A percentile compares a stretch with the other conserved stretches of the same genome.
These are phyloP conservation scores for Raffaelea ambrosiae DNA, from an alignment of 2,329 filamentous ascomycete genomes.

Conservation along the genomic window DNA sequence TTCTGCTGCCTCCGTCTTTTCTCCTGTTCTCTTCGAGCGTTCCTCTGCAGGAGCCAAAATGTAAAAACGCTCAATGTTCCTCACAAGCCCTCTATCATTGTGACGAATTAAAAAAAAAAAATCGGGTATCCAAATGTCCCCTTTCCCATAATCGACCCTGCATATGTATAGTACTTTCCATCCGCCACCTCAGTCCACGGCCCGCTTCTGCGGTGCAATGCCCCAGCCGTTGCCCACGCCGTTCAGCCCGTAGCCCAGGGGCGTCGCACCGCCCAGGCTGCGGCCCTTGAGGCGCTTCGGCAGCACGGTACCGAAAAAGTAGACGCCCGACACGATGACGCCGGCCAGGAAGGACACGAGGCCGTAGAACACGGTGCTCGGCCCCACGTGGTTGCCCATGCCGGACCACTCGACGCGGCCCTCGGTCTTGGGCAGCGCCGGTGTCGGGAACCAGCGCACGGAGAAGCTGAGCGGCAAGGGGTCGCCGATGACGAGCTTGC, in stretches of 20 bases:
- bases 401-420: slow-evolving; percentile 57
- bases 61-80: too few relatives aligned
- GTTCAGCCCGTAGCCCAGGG: slow-evolving; percentile 45
- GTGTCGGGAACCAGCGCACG: slow-evolving; percentile 79
- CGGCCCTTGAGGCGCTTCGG: slow-evolving; percentile 43
- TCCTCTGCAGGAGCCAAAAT: too few relatives aligned
- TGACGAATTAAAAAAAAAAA: too few relatives aligned
- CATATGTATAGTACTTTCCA: too few relatives aligned
- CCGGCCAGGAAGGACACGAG: slow-evolving; percentile 52
- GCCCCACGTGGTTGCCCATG: slow-evolving; percentile 55
- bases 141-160: too few relatives aligned
- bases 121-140: too few relatives aligned
- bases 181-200: slow-evolving; percentile 28
- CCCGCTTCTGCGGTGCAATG: slow-evolving; percentile 38
- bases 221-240: slow-evolving; percentile 52
- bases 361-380: slow-evolving; percentile 55
- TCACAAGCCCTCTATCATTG: too few relatives aligned
- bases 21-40: too few relatives aligned
- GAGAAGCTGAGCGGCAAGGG: slow-evolving; percentile 69
- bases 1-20: too few relatives aligned
- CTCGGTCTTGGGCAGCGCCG: slow-evolving; percentile 59
- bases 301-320: slow-evolving; percentile 52
- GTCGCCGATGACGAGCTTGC: slow-evolving; percentile 80
- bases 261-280: slow-evolving; percentile 47
- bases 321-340: slow-evolving; percentile 42